These are phyloP conservation scores for Cutaneotrichosporon sp. DNA, from an alignment of 1,284 basidiomycete genomes.

Conservation along the genomic window DNA sequence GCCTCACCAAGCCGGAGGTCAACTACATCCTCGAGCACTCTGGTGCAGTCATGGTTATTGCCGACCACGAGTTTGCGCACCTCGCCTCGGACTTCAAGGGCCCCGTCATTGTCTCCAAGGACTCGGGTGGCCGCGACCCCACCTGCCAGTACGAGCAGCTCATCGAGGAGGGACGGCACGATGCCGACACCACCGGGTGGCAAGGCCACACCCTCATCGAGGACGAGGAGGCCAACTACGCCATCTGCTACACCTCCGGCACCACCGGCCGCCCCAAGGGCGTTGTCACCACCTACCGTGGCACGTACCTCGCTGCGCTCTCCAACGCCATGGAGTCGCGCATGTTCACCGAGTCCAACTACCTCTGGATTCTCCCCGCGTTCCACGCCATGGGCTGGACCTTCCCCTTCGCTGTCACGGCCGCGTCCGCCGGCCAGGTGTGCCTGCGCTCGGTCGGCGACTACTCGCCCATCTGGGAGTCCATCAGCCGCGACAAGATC, in stretches of 20 bases:
- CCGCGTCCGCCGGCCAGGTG: conserved; percentile 19
- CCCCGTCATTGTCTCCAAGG: conserved; percentile 21
- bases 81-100: conserved; percentile 23
- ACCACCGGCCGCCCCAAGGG: conserved; percentile 27
- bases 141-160: conserved; percentile 23
- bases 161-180: conserved; percentile 20
- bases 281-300: conserved; percentile 24
- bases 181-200: conserved; percentile 22
- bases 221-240: conserved; percentile 22
- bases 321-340: conserved; percentile 20
- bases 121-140: conserved; percentile 21
- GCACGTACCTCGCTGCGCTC: conserved; percentile 23
- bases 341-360: conserved; percentile 31
- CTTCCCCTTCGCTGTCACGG: conserved; percentile 25
- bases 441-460: conserved; percentile 26
- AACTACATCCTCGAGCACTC: conserved; percentile 27
- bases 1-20: conserved; percentile 24
- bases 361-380: conserved; percentile 36
- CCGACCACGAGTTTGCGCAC: conserved; percentile 26
- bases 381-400: conserved; percentile 28
- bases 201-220: conserved; percentile 23
- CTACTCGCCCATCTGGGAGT: conserved; percentile 24
- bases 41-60: conserved; percentile 15
- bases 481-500: conserved; percentile 19
- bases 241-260: conserved; percentile 29